These are phyloP conservation scores for Asclepias syriaca DNA, from an alignment of 257 asterid genomes.

Conservation along the genomic window DNA sequence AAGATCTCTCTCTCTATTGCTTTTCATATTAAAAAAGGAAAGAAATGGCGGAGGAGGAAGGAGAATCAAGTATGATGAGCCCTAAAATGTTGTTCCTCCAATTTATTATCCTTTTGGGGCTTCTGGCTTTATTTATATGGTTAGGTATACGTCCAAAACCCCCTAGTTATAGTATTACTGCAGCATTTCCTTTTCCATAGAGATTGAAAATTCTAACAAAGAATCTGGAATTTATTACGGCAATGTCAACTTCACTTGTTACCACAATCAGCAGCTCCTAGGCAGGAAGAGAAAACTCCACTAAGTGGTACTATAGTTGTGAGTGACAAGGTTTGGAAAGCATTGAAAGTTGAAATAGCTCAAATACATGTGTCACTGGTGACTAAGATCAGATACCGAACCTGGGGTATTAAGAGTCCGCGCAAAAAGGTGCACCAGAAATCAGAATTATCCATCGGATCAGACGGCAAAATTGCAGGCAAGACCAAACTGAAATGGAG, in stretches of 20 bases:
- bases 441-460: constrained; percentile 3
- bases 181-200: not conserved
- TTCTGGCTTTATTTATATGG: constrained; percentile 15
- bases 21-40: too few species aligned
- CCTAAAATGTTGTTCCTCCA: constrained; percentile 2
- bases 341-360: constrained; percentile 9
- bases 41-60: constrained; percentile 5
- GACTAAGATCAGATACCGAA: constrained; percentile 11
- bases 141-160: constrained; percentile 16
- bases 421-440: not conserved
- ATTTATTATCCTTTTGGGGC: constrained; percentile 8
- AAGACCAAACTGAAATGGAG: constrained; percentile 15
- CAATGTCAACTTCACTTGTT: constrained; percentile 7
- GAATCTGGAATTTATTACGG: constrained; percentile 6
- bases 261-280: constrained; percentile 3
- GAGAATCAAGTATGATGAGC: not conserved
- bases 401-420: constrained; percentile 19
- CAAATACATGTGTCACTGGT: constrained; percentile 2
- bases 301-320: not conserved
- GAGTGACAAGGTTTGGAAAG: not conserved
- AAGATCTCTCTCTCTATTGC: not conserved
- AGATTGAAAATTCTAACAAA: constrained; percentile 16
- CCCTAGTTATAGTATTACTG: constrained; percentile 15
- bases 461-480: constrained; percentile 19
- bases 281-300: constrained; percentile 2